These are phyloP conservation scores for Candida ipomoeae DNA, from an alignment of 805 yeast genomes.

Conservation along the genomic window DNA sequence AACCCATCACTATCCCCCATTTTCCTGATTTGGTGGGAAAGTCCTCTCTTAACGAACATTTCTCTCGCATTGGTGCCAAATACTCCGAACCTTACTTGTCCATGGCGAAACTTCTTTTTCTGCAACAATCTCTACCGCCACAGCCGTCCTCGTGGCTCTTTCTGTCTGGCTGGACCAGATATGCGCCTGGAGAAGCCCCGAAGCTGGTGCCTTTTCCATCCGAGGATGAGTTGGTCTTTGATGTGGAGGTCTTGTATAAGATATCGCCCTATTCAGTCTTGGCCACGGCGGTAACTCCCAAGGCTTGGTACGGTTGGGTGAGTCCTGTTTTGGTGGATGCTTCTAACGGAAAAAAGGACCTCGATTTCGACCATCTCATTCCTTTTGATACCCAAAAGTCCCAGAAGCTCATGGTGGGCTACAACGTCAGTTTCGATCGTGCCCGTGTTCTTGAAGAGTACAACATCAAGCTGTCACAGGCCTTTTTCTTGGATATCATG, in stretches of 20 bases:
- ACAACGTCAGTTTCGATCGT: constrained; percentile 86
- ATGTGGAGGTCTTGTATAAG: constrained; percentile 83
- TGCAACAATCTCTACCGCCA: constrained; percentile 33
- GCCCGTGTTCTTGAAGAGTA: constrained; percentile 86
- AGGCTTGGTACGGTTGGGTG: constrained; percentile 94
- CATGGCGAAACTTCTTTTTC: constrained; percentile 44
- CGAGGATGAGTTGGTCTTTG: constrained; percentile 76
- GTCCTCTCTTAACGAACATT: constrained; percentile 76
- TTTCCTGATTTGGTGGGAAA: constrained; percentile 74
- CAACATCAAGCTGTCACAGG: constrained; percentile 57
- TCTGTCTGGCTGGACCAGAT: constrained; percentile 78
- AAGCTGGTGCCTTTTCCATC: constrained; percentile 59
- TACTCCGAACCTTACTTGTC: constrained; percentile 58
- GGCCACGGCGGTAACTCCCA: constrained; percentile 71
- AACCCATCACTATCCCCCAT: constrained; percentile 53
- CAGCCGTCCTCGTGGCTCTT: constrained; percentile 53
- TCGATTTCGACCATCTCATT: constrained; percentile 58
- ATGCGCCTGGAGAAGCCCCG: constrained; percentile 53
- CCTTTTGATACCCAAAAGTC: constrained; percentile 56
- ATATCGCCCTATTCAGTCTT: constrained; percentile 68
- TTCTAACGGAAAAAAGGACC: constrained; percentile 22
- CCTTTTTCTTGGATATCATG: constrained; percentile 87
- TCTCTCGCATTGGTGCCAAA: constrained; percentile 59
- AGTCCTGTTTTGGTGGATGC: constrained; percentile 65
- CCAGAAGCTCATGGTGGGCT: constrained; percentile 74